phyloP scores from a whole-genome alignment of 371 early-diverging fungal species.

The Syncephalastrum contaminatum region DNA sequence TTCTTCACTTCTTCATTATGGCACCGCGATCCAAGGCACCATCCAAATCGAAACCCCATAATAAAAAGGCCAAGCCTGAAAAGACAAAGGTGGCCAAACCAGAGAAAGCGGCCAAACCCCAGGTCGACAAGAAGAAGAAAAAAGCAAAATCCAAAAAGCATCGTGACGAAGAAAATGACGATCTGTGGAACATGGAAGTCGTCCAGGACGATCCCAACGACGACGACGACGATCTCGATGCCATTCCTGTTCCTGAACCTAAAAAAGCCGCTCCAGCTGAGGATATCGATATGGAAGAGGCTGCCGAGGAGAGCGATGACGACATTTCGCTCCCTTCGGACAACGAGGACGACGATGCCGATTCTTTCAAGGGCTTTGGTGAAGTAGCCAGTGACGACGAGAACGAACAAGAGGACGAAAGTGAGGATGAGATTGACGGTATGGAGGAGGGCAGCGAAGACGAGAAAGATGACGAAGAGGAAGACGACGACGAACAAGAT shows the following conservation, averaged over 20 bases:
- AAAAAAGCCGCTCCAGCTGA: conserved; percentile 9
- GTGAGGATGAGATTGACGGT: conserved; percentile 34
- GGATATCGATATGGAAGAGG: conserved; percentile 12
- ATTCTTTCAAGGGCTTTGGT: not conserved
- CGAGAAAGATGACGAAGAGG: conserved; percentile 30
- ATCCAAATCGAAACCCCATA: not conserved
- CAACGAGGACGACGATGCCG: conserved; percentile 6
- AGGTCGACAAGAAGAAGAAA: conserved; percentile 1
- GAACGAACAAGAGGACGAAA: conserved; percentile 17
- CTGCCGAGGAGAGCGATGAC: conserved; percentile 2
- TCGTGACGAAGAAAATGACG: conserved; percentile 1
- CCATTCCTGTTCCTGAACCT: conserved; percentile 2
- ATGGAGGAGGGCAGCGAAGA: conserved; percentile 54
- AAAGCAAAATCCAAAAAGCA: conserved; percentile 3
- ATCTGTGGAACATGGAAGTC: conserved; percentile 7
- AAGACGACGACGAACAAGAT: conserved; percentile 24
- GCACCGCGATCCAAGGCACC: no score
- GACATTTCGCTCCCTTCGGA: not conserved
- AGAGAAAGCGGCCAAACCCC: not conserved
- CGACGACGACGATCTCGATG: conserved; percentile 7
- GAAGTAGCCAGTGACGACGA: conserved; percentile 7
- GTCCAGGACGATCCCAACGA: conserved; percentile 11
- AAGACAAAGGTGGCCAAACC: conserved; percentile 1
- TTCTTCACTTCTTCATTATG: no score
- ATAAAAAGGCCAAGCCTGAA: conserved; percentile 4